Evolutionary conservation across 1,284 basidiomycete species (phyloP), one percentile per base, ranked within the genome.

Genomic region (Leccinum solheimii): DNA sequence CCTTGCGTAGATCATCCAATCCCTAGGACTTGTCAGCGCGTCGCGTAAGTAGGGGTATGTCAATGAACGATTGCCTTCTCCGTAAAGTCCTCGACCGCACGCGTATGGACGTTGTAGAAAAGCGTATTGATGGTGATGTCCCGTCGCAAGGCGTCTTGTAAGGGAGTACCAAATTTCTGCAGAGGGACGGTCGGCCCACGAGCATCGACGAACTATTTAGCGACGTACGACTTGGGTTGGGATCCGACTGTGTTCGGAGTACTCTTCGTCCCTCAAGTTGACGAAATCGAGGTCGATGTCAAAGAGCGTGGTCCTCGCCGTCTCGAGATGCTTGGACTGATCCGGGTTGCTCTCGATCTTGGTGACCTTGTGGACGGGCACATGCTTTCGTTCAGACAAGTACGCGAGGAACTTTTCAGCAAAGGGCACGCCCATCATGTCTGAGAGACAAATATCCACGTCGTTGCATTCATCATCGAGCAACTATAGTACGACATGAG

Each of bases 241-340:
- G 58, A 99, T 99, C 2, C 97, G 84, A 74, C 91, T 96, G 56
- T 86, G 83, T 43, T 86, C 83, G 0, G 94, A 87, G 76, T 99
- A 99, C 67, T 92, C 94, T 75, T 98, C 97, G 64, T 89, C 93
- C 61, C 97, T 81, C 54, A 99, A 80, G 72, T 98, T 98, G 11
- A 99, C 97, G 69, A 98, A 91, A 76, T 99, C 97, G 57, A 99
- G 81, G 62, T 95, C 93, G 53, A 94, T 79, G 3, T 86, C 95
- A 55, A 95, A 81, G 27, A 99, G 80, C 34, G 84, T 86, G 34
- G 95, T 91, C n/a, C 91, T 91, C 0, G 95, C 97, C 0, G 97
- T 98, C 77, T 99, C 97, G 38, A 99, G 83, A 77, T 98, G 97
- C 76, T 99, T 99, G 59, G 94, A 97, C 78, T 99, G 97, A 54